Evolutionary conservation across 176 grass and related monocot species (phyloP), one percentile per base, ranked within the genome.

Genomic region (Oryza officinalis): DNA sequence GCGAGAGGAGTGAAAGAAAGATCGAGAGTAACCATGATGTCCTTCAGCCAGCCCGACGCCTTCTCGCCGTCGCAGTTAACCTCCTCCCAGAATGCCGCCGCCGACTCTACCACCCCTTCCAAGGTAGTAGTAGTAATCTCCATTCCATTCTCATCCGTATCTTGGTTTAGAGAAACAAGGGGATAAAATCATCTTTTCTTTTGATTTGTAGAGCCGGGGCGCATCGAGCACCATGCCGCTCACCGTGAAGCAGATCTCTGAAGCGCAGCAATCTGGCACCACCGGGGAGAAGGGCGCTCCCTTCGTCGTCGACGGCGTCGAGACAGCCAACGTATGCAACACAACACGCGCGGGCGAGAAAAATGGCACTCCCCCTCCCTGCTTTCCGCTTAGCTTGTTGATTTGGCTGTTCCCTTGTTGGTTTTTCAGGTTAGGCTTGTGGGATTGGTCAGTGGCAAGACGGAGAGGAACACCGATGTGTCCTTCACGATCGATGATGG

Each of bases 401-500:
- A 30, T n/a, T 57, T 40, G 14, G 35, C 69, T 9, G 5, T 57
- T 20, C 18, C 47, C 1, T 43, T 67, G 20, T 12, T 0, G 9
- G 0, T 13, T 67, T 66, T 66, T 52, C 84, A 94, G 91, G 78
- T 99, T 83, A 84, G 84, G 72, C 74, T 99, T 63, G 77, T 96
- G 35, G 93, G 91, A 31, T 80, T 92, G 80, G 93, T 96, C 12
- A 90, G 78, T 60, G 91, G 76, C 77, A 99, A 99, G 92, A 79
- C 20, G 46, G 90, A 80, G 86, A 37, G 89, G 72, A 63, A 63
- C 11, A 99, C 96, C 6, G 91, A 99, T 37, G 74, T 87, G 5
- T 85, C 87, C 59, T 94, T 99, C 86, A 92, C 93, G 13, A 80
- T 99, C 12, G 93, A 99, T 30, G 96, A 99, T 40, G 91, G 96